These are phyloP conservation scores for Bolboschoenoplectus hybrid DNA, from an alignment of 202 grass and related monocot genomes.

Conservation along the genomic window DNA sequence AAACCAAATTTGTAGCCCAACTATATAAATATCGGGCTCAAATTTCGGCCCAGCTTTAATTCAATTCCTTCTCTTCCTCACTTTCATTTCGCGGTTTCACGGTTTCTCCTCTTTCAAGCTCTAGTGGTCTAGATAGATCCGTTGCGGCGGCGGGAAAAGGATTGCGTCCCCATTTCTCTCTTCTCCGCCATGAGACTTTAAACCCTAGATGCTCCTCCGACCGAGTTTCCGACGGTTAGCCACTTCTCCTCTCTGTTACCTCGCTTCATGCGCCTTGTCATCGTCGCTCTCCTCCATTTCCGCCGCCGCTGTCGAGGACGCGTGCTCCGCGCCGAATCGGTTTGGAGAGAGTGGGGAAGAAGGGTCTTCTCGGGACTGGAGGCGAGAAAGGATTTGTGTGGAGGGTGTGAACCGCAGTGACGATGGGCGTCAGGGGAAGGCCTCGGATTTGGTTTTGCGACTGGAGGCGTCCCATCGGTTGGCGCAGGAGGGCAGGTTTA, in stretches of 20 bases:
- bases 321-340: neutral
- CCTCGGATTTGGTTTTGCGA: constrained; percentile 28
- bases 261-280: neutral
- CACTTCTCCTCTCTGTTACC: constrained; percentile 30
- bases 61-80: too few species aligned
- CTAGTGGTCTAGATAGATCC: neutral
- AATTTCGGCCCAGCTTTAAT: neutral
- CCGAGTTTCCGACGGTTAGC: constrained; percentile 35
- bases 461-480: constrained; percentile 55
- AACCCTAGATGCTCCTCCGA: constrained; percentile 60
- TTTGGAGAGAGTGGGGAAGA: neutral
- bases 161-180: neutral
- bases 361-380: neutral
- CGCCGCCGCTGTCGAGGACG: constrained; percentile 3
- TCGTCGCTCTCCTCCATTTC: constrained; percentile 24
- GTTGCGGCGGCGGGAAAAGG: constrained; percentile 28
- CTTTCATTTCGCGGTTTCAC: neutral
- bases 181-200: constrained; percentile 45
- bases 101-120: neutral
- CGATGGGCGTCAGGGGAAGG: constrained; percentile 8
- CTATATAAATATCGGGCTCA: neutral
- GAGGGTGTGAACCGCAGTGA: constrained; percentile 18
- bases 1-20: neutral
- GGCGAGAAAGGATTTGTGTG: neutral
- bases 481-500: constrained; percentile 58